These are phyloP conservation scores for Syzygium aromaticum DNA, from an alignment of 345 rosid species.

Conservation along the genomic window DNA sequence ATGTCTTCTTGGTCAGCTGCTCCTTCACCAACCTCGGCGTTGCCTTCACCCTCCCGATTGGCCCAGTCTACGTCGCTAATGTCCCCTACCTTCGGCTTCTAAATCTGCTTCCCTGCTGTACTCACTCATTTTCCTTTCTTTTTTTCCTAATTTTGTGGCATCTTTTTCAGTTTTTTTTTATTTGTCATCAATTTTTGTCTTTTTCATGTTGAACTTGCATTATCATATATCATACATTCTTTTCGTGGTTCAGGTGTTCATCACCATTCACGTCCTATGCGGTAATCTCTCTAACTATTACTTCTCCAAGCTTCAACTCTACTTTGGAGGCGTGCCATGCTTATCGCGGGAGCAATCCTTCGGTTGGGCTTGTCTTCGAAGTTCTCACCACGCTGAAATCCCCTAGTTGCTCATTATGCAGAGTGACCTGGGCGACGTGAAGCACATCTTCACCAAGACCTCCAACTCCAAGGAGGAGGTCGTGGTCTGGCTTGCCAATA, in stretches of 20 bases:
- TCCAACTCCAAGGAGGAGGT: slow-evolving; percentile 54
- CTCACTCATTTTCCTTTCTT: background rate
- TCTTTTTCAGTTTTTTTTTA: background rate
- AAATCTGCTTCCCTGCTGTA: background rate
- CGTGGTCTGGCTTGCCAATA: slow-evolving; percentile 1
- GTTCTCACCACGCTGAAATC: slow-evolving; percentile 42
- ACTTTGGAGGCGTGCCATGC: background rate
- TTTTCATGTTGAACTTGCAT: background rate
- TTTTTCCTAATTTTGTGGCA: background rate
- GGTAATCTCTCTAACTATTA: background rate
- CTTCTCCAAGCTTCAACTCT: background rate
- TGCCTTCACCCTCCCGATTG: background rate
- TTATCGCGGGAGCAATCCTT: background rate
- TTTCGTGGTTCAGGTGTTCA: background rate
- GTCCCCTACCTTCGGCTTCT: background rate
- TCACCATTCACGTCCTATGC: background rate
- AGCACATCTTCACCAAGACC: slow-evolving; percentile 54
- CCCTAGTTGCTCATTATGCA: slow-evolving; percentile 85
- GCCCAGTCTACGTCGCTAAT: background rate
- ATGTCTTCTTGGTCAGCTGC: background rate
- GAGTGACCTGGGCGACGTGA: slow-evolving; percentile 63
- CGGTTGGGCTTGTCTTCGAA: background rate
- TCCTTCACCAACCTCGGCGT: background rate
- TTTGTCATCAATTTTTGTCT: background rate
- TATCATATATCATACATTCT: background rate